Base-by-base conservation (phyloP, 495 filamentous ascomycete genomes). In the Oidiodendron maius region DNA sequence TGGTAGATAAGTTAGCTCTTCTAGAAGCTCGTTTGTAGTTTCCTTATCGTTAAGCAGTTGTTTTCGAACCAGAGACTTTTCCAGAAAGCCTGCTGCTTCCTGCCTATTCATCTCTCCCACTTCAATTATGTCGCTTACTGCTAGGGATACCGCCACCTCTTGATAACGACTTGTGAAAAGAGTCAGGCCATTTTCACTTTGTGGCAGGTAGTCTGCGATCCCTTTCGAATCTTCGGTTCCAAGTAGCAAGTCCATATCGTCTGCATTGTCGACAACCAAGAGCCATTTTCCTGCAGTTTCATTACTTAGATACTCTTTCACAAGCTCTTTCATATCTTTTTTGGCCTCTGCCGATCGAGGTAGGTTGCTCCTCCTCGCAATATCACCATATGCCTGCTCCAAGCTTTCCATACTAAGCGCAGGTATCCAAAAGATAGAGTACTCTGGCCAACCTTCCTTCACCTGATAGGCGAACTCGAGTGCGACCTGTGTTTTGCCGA, bases 401-500 rank as follows among this genome's bases (percentile, higher is more conserved):
- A 80, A 61, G 13, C 46, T 68, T 30, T 66, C 69, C 0, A 41
- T 10, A 32, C 60, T 71, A 1, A 64, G 48, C 0, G 66, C 68
- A 1, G 65, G 60, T 12, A 80, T 52, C 77, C 75, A 81, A 41
- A 78, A 67, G 20, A 79, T 50, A 1, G 73, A 71, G 40, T 62
- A 74, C 1, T 69, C 62, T 1, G 63, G 53, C 4, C 65, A 40
- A 10, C 35, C 42, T 11, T 56, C 57, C 46, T 57, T 63, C 1
- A 60, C 36, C 39, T 62, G 61, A 46, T 74, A 72, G 0, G 66
- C 65, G 30, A 76, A 42, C 38, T 74, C 65, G 3, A 81, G 44
- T 0, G 64, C 67, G n/a, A 80, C 52, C 44, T 75, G 73, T 0
- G 75, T 74, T 46, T 78, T 80, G 0, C 72, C 73, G 1, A 71